Evolutionary conservation across 495 filamentous ascomycete genomes (phyloP), one percentile per base, ranked within the genome.

Genomic region (Rhizodiscina lignyota): DNA sequence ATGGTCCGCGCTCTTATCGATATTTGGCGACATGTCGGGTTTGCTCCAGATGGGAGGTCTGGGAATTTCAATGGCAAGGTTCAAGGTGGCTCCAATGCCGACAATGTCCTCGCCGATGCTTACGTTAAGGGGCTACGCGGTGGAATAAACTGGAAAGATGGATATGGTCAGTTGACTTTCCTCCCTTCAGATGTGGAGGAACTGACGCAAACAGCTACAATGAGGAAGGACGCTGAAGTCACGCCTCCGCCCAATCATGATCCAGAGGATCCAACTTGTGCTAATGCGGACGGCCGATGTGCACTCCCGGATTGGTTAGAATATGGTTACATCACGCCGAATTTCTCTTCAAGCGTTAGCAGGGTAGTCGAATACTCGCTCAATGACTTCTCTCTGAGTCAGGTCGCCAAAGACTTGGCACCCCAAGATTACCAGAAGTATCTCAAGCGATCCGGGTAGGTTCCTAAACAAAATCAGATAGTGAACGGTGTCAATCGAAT

Each of bases 31-130:
- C 56, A 72, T 41, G 75, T 77, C 6, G 77, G 77, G 5, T 81
- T 66, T 44, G 37, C 53, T 32, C 52, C 52, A 0, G 54, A 57
- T 36, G 54, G 43, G n/a, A 43, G 54, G 2, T 55, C 54, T 4
- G 74, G 68, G 10, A 78, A 81, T 49, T 81, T 66, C 54, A 83
- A 80, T 40, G 78, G 78, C 30, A 62, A 67, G 8, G 66, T 63
- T 1, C 78, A 84, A 55, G 82, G 77, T 5, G 79, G 79, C 5
- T 79, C 70, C 4, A 81, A 82, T 41, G 70, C 70, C 1, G 79
- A 84, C 50, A 81, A 77, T 40, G 61, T 84, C 5, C 64, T 84
- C 18, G 79, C 77, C 1, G 79, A 84, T 45, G 76, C 77, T 1
- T 83, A 74, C 41, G 68, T 83, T 21, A 83, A 83, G 39, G 74